Evolutionary conservation across 257 asterid species (phyloP), one percentile per base, ranked within the genome.

Genomic region (Apocynum venetum): DNA sequence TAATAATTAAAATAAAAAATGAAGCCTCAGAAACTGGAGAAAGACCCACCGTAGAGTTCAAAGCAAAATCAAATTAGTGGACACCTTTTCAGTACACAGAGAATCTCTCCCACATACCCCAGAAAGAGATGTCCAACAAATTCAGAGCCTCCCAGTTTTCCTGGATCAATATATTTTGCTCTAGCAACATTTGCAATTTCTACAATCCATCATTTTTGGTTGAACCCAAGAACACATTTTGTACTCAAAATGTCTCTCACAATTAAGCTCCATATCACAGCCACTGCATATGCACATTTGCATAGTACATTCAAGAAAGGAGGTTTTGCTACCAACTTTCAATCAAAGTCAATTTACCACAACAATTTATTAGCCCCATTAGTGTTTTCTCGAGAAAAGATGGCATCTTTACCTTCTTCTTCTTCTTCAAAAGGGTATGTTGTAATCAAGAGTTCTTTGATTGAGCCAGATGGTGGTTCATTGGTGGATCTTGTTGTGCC

Each of bases 391-490:
- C 80, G 70, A 53, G 46, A 10, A 85, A 87, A 87, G 84, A 85
- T 85, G 79, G 83, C 68, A 69, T 78, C 89, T 87, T 88, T 85
- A 31, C 61, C 79, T 13, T 8, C 7, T 46, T 8, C 49, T 46
- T 64, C 72, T 75, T 78, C 82, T 35, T 55, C 89, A 15, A 49
- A 72, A 63, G 80, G 74, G 73, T 43, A 83, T 9, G 6, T 40
- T 6, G 73, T 40, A 61, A 87, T 87, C 71, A 89, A 81, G 85
- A 87, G 97, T 78, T 91, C 95, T 57, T 82, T 92, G 85, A 92
- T 92, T 66, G 97, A 89, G 13, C 90, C 97, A 5, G 97, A 92
- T 80, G 97, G 97, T 64, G 97, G 96, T 46, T 80, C 86, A 1
- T 66, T 92, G 89, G 89, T 92, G 83, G 90, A 92, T 86, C 97